Conservation (phyloP, 306 rosid genomes). For the Crataegus laevigata region DNA sequence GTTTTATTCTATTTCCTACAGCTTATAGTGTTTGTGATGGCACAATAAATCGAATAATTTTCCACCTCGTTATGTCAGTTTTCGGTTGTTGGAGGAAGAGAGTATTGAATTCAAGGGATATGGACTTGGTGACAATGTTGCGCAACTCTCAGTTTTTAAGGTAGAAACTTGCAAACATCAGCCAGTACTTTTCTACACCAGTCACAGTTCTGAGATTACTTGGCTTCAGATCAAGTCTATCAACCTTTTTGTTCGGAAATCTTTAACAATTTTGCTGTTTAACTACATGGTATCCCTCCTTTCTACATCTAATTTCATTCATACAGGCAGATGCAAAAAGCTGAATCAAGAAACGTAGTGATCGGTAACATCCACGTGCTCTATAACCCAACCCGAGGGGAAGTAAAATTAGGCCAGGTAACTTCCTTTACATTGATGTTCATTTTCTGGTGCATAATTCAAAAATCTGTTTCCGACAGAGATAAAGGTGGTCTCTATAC, state of each 20-base stretch:
- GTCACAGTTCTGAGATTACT: not conserved
- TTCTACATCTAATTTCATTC: constrained; percentile 44
- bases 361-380: constrained; percentile 84
- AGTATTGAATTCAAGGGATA: constrained; percentile 61
- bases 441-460: not conserved
- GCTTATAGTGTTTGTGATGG: constrained; percentile 2
- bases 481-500: too few species aligned
- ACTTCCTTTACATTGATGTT: constrained; percentile 13
- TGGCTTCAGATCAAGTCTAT: not conserved
- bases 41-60: constrained; percentile 8
- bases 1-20: not conserved
- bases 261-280: not conserved
- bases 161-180: constrained; percentile 31
- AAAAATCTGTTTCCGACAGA: too few species aligned
- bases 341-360: constrained; percentile 54
- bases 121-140: constrained; percentile 88
- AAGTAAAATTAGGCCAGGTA: constrained; percentile 87
- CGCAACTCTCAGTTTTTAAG: constrained; percentile 79
- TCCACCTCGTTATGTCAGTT: constrained; percentile 34
- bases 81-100: constrained; percentile 53
- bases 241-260: not conserved
- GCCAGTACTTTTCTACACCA: not conserved
- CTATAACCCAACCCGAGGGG: constrained; percentile 80
- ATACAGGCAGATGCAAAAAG: constrained; percentile 79
- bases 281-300: constrained; percentile 13